A percentile compares a stretch with the other conserved stretches of the same genome.
phyloP scores from a whole-genome alignment of 177 flowering plant species.

The Vitis hybrid region DNA sequence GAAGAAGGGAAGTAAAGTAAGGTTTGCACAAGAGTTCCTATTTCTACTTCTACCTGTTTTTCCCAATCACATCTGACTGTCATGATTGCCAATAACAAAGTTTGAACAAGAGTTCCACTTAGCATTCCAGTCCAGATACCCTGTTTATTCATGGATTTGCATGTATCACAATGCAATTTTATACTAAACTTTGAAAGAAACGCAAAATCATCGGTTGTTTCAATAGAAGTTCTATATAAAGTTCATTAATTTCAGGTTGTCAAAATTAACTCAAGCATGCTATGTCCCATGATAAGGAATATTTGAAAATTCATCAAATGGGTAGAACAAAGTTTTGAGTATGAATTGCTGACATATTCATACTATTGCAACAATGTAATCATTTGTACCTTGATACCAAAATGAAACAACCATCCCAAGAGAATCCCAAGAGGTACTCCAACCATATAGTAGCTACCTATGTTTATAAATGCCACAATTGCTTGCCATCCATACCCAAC shows the following conservation, averaged over 20 bases:
- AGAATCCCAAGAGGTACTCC: conserved; percentile 48
- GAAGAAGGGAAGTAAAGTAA: not conserved
- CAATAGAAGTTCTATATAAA: too few relatives aligned
- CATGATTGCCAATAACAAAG: conserved; percentile 27
- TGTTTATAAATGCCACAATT: conserved; percentile 40
- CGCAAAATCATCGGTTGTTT: not conserved
- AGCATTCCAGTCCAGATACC: conserved; percentile 51
- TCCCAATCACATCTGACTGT: conserved; percentile 36
- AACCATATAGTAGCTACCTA: conserved; percentile 45
- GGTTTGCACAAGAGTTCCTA: not conserved
- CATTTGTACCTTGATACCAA: conserved; percentile 28
- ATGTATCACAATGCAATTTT: not conserved
- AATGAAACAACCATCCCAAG: conserved; percentile 30
- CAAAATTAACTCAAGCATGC: too few relatives aligned
- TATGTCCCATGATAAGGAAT: not conserved
- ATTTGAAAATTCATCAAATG: not conserved
- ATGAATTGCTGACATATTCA: not conserved
- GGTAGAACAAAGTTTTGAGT: not conserved
- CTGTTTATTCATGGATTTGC: conserved; percentile 10
- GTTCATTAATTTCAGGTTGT: too few relatives aligned
- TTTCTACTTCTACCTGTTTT: conserved; percentile 30
- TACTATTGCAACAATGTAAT: not conserved
- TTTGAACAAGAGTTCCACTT: conserved; percentile 38
- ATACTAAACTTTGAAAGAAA: too few relatives aligned
- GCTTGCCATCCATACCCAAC: conserved; percentile 64